These are phyloP conservation scores for Mentha longifolia DNA, from an alignment of 257 asterid species.

Conservation along the genomic window DNA sequence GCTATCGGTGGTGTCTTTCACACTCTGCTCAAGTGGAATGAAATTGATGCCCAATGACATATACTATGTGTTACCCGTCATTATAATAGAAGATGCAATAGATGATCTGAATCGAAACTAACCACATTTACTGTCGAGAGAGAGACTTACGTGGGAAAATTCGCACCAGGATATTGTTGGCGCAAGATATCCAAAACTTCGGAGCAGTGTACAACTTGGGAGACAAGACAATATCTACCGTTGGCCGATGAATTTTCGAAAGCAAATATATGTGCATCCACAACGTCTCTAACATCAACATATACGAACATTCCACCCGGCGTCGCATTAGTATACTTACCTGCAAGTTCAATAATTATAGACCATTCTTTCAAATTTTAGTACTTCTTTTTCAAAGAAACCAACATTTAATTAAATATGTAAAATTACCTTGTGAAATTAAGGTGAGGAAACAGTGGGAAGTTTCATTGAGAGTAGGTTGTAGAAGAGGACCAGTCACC, in stretches of 20 bases:
- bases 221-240: conserved; percentile 44
- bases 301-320: not conserved
- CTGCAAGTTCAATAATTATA: conserved; percentile 8
- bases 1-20: conserved; percentile 49
- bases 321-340: not conserved
- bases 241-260: conserved; percentile 46
- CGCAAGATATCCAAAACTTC: conserved; percentile 13
- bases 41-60: conserved; percentile 50
- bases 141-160: not conserved
- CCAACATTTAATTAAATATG: no score
- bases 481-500: conserved; percentile 57
- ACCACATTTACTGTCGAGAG: not conserved
- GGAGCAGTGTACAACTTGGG: not conserved
- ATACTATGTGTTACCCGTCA: no score
- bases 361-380: no score
- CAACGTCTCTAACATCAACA: conserved; percentile 58
- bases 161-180: conserved; percentile 33
- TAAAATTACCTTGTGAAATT: conserved; percentile 41
- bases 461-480: conserved; percentile 51
- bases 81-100: no score
- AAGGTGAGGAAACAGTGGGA: conserved; percentile 31
- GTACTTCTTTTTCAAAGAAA: no score
- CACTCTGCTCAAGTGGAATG: conserved; percentile 43
- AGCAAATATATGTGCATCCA: conserved; percentile 44
- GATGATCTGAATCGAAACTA: no score